These are phyloP conservation scores for Nakazawaea laoshanensis DNA, from an alignment of 805 yeast genomes.

Conservation along the genomic window DNA sequence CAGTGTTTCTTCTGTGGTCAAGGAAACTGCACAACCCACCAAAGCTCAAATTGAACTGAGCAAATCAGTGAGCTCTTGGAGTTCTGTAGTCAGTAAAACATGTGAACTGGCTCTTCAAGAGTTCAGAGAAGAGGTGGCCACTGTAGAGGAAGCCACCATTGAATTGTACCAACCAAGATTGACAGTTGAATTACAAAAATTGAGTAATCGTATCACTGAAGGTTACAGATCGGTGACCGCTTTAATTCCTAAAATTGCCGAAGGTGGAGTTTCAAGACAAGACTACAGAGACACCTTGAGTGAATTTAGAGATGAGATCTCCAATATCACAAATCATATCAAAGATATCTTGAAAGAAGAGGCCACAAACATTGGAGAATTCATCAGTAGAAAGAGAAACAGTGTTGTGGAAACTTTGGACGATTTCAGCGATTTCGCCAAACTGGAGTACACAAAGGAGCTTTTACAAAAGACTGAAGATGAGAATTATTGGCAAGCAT, in stretches of 20 bases:
- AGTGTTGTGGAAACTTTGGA: constrained; percentile 58
- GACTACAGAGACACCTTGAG: constrained; percentile 35
- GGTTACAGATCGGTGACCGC: constrained; percentile 21
- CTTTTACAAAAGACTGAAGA: constrained; percentile 28
- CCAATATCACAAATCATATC: constrained; percentile 22
- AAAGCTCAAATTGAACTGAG: constrained; percentile 7
- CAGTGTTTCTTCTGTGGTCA: background rate
- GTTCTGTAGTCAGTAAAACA: constrained; percentile 7
- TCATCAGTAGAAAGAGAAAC: constrained; percentile 23
- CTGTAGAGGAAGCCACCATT: constrained; percentile 19
- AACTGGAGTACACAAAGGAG: constrained; percentile 55
- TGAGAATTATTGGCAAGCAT: constrained; percentile 37
- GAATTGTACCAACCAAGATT: constrained; percentile 21
- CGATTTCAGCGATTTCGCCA: constrained; percentile 62
- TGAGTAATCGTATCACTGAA: constrained; percentile 19
- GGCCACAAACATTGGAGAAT: constrained; percentile 24
- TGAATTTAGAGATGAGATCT: constrained; percentile 21
- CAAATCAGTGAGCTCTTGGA: constrained; percentile 9
- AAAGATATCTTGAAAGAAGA: constrained; percentile 21
- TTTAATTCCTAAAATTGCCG: constrained; percentile 18
- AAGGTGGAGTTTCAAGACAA: constrained; percentile 33
- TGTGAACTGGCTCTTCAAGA: constrained; percentile 22
- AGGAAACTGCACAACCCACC: background rate
- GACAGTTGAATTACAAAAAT: constrained; percentile 24
- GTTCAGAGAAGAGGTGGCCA: constrained; percentile 27